Evolutionary conservation across 768 basidiomycete genomes (phyloP).

Genomic region (Lenzites betulinus): DNA sequence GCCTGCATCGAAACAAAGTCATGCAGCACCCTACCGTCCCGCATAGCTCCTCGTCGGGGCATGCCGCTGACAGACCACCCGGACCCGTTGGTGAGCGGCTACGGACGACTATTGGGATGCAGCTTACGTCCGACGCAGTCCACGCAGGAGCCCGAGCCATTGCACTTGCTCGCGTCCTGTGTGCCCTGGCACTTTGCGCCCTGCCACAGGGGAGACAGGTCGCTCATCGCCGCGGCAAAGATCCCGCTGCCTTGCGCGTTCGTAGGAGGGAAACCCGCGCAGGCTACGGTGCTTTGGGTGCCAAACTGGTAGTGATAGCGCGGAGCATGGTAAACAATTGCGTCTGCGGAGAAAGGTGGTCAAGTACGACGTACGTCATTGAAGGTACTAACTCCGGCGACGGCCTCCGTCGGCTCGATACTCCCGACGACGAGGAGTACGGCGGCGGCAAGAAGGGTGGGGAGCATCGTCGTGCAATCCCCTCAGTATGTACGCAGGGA

Average conservation of each 20-base stretch:
- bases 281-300: slow-evolving; percentile 23
- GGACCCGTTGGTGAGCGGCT: background rate
- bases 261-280: slow-evolving; percentile 28
- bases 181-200: slow-evolving; percentile 33
- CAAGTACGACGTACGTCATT: slow-evolving; percentile 18
- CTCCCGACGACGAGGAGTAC: background rate
- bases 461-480: background rate
- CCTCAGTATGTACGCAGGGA: too few species aligned
- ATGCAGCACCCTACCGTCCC: slow-evolving; percentile 10
- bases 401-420: slow-evolving; percentile 12
- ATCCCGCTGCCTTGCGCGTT: slow-evolving; percentile 35
- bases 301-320: slow-evolving; percentile 4
- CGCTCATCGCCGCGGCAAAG: slow-evolving; percentile 36
- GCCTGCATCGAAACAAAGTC: background rate
- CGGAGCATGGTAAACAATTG: background rate
- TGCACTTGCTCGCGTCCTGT: slow-evolving; percentile 29
- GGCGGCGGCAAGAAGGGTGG: background rate
- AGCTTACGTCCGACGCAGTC: slow-evolving; percentile 34
- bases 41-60: slow-evolving; percentile 26
- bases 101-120: background rate
- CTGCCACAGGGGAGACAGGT: slow-evolving; percentile 36
- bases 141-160: slow-evolving; percentile 31
- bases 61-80: slow-evolving; percentile 20
- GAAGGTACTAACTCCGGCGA: slow-evolving; percentile 22
- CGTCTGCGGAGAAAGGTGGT: background rate